Evolutionary conservation across 228 moss, liverwort and hornwort species (phyloP).

Genomic region (Sphagnum fallax): DNA sequence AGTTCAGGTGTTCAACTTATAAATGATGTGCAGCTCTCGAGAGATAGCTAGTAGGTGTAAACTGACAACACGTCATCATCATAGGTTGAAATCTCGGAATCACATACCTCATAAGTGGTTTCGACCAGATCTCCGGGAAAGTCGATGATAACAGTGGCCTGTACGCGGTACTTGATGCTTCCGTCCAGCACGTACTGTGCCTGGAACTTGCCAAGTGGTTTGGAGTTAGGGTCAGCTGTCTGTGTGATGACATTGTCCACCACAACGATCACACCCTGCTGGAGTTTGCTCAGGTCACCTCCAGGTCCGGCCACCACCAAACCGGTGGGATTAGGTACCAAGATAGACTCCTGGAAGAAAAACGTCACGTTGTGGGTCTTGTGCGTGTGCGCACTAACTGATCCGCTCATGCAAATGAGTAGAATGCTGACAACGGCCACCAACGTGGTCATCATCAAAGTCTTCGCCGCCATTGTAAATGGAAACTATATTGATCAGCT

Average conservation of each 20-base stretch:
- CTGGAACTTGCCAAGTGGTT: slow-evolving; percentile 5
- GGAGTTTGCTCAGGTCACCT: slow-evolving; percentile 6
- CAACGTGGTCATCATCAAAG: too few species aligned
- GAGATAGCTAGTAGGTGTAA: too few species aligned
- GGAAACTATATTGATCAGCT: too few species aligned
- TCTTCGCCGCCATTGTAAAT: too few species aligned
- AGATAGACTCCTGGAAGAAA: slow-evolving; percentile 12
- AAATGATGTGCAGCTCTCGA: too few species aligned
- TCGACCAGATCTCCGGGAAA: slow-evolving; percentile 17
- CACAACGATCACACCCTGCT: slow-evolving; percentile 11
- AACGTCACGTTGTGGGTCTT: slow-evolving; percentile 20
- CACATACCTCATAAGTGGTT: slow-evolving; percentile 11
- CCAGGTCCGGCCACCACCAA: slow-evolving; percentile 6
- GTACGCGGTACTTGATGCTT: slow-evolving; percentile 10
- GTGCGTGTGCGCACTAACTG: not conserved
- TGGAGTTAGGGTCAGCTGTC: slow-evolving; percentile 4
- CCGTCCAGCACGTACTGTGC: slow-evolving; percentile 10
- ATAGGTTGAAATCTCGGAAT: too few species aligned
- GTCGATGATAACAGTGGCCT: slow-evolving; percentile 20
- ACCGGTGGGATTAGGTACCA: not conserved
- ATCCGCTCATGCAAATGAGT: too few species aligned
- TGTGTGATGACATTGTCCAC: slow-evolving; percentile 4
- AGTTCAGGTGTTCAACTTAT: too few species aligned
- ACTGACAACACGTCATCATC: too few species aligned
- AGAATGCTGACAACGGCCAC: too few species aligned